phyloP scores from a whole-genome alignment of 2,329 filamentous ascomycete genomes.

The Epichloe amarillans region DNA sequence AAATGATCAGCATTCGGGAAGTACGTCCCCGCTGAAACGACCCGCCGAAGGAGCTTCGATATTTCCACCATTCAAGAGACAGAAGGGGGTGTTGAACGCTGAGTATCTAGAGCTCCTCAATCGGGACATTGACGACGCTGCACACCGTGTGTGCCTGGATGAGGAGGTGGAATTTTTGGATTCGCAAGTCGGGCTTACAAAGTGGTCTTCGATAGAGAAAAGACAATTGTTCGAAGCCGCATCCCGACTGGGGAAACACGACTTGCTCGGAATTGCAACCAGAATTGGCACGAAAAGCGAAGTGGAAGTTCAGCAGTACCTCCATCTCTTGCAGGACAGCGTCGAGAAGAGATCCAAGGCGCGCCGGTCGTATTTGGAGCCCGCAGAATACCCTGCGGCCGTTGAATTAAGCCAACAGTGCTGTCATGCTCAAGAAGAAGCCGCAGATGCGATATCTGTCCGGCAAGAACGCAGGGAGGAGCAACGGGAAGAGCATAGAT shows the following conservation, averaged over 20 bases:
- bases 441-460: constrained; percentile 51
- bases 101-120: constrained; percentile 42
- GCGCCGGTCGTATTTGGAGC: constrained; percentile 21
- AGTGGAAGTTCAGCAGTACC: constrained; percentile 59
- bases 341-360: constrained; percentile 24
- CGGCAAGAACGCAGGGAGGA: constrained; percentile 53
- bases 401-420: constrained; percentile 57
- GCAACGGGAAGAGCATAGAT: constrained; percentile 42
- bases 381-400: constrained; percentile 55
- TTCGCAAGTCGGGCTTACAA: constrained; percentile 52
- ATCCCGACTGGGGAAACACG: constrained; percentile 47
- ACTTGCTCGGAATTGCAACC: constrained; percentile 47
- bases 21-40: constrained; percentile 17
- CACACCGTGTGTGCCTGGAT: constrained; percentile 20
- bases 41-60: constrained; percentile 12
- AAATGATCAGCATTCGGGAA: constrained; percentile 3
- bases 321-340: constrained; percentile 46
- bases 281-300: constrained; percentile 58
- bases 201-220: constrained; percentile 64
- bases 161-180: constrained; percentile 20
- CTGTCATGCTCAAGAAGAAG: constrained; percentile 50
- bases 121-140: constrained; percentile 41
- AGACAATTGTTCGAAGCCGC: constrained; percentile 53
- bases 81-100: constrained; percentile 27
- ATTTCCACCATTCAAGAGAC: constrained; percentile 30